phyloP scores from a whole-genome alignment of 495 filamentous ascomycete genomes.

The Annulohypoxylon maeteangense region DNA sequence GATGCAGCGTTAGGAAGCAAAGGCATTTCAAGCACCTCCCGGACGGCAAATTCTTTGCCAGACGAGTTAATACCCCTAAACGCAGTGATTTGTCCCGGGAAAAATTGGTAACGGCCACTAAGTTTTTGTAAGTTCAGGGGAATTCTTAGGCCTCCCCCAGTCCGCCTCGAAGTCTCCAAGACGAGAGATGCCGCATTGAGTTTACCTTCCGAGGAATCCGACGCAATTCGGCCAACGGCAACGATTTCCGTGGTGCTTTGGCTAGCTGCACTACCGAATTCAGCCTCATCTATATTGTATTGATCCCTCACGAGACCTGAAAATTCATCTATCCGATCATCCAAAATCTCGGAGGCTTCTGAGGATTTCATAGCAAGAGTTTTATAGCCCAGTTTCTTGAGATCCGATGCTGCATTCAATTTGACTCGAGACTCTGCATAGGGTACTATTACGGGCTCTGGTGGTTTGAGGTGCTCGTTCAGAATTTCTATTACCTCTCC shows the following conservation, averaged over 20 bases:
- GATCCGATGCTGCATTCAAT: constrained; percentile 82
- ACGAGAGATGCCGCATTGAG: constrained; percentile 85
- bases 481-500: constrained; percentile 84
- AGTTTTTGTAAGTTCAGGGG: constrained; percentile 79
- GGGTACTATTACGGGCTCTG: constrained; percentile 78
- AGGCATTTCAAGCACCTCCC: constrained; percentile 78
- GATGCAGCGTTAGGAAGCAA: constrained; percentile 76
- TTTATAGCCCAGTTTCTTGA: constrained; percentile 90
- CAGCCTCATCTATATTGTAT: constrained; percentile 78
- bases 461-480: constrained; percentile 75
- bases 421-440: constrained; percentile 80
- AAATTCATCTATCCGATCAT: constrained; percentile 95
- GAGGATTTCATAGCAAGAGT: constrained; percentile 93
- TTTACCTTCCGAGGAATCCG: constrained; percentile 82
- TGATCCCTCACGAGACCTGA: constrained; percentile 73
- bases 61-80: constrained; percentile 86
- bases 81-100: constrained; percentile 94
- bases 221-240: constrained; percentile 90
- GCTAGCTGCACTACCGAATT: constrained; percentile 85
- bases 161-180: constrained; percentile 87
- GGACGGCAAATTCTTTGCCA: constrained; percentile 83
- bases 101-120: constrained; percentile 76
- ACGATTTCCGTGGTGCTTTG: constrained; percentile 88
- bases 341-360: constrained; percentile 89
- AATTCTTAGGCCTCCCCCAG: constrained; percentile 81